Evolutionary conservation across 805 yeast species (phyloP).

Genomic region (Metschnikowia chrysomelidarum): DNA sequence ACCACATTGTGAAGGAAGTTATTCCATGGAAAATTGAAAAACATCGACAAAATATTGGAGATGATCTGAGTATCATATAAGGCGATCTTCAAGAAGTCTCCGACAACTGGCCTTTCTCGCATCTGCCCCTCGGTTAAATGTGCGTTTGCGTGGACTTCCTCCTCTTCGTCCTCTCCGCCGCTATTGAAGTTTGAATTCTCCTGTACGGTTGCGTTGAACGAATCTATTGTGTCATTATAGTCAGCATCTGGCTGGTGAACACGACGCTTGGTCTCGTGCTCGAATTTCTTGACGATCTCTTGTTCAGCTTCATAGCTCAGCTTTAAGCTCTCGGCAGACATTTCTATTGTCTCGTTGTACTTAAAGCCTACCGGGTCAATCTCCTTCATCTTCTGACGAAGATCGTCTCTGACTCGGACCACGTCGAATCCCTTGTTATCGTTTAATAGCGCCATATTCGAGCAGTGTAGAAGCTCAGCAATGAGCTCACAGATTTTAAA

Average conservation of each 20-base stretch:
- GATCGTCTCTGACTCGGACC: constrained; percentile 37
- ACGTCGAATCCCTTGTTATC: constrained; percentile 44
- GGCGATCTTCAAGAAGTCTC: constrained; percentile 42
- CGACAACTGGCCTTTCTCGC: constrained; percentile 42
- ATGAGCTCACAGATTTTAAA: constrained; percentile 47
- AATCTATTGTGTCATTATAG: constrained; percentile 37
- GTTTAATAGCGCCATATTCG: constrained; percentile 45
- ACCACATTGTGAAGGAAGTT: constrained; percentile 47
- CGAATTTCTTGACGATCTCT: constrained; percentile 17
- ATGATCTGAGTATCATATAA: constrained; percentile 44
- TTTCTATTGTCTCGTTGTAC: constrained; percentile 42
- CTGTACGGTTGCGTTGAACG: constrained; percentile 29
- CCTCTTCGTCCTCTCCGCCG: constrained; percentile 29
- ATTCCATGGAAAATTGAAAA: constrained; percentile 47
- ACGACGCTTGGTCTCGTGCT: constrained; percentile 16
- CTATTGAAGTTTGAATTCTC: constrained; percentile 19
- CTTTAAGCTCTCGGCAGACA: constrained; percentile 25
- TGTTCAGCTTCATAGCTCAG: constrained; percentile 20
- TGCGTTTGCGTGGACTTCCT: constrained; percentile 44
- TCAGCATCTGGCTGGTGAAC: constrained; percentile 13
- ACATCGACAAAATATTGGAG: constrained; percentile 41
- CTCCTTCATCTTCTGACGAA: constrained; percentile 39
- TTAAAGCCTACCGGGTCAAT: constrained; percentile 45
- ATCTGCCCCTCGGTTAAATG: constrained; percentile 43
- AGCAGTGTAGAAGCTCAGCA: constrained; percentile 47